Base-by-base conservation (phyloP, 2,329 filamentous ascomycete species). In the Ascochyta lentis region DNA sequence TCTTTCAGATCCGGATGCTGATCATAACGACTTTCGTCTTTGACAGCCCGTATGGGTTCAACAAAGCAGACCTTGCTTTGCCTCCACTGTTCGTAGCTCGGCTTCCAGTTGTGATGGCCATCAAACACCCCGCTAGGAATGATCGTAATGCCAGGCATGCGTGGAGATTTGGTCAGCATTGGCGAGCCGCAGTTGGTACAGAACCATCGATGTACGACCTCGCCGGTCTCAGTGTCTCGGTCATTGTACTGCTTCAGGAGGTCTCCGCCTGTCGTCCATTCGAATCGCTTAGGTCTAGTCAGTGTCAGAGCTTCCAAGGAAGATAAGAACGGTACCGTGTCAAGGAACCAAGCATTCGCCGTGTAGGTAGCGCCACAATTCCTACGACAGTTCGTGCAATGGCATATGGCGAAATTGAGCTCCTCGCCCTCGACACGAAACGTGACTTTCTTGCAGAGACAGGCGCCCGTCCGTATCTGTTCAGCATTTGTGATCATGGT, bases 11-110 rank as follows among this genome's bases (percentile, higher is more conserved):
- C 37, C 27, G 53, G 53, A 44, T 56, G 47, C n/a, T 56, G 37
- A 19, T 51, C 38, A 10, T 56, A 56, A 24, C 42, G 53, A 19
- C 43, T 47, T 7, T 39, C 26, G 8, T 51, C 31, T 7, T 43
- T 44, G 15, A 56, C 42, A 5, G 41, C 42, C 13, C 15, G 42
- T 26, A 56, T 50, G 7, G 41, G 19, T 5, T 50, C 47, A 19
- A 56, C 47, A n/a, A 56, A 56, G 4, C 46, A 56, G 37, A 50
- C 41, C 12, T 56, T 56, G 38, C 53, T 56, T 26, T 41, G 41
- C 31, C 42, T 50, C 47, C 53, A 56, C 22, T 56, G 53, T 42
- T 56, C 47, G 31, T 56, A 56, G 42, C 41, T 56, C 16, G 53
- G 53, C 42, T 42, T 50, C 53, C 53, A 56, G 1, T 50, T 24